Evolutionary conservation across 73 alveolate genomes (phyloP), one percentile per base, ranked within the genome.

Genomic region (Paramecium octaurelia): DNA sequence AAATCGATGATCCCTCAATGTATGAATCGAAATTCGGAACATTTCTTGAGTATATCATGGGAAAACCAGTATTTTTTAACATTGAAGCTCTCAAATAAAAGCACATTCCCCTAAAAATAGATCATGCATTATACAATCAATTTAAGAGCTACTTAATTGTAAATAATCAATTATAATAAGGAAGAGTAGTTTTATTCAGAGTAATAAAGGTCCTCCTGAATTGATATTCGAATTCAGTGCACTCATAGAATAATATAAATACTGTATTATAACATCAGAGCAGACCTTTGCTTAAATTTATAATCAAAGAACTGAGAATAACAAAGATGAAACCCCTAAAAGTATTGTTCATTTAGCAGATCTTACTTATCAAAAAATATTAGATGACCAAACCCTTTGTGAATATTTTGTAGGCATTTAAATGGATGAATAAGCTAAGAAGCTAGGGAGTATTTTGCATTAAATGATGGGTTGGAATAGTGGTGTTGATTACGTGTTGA

Each of bases 11-110:
- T 68, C 84, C 84, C 2, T 11, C 40, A 3, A 31, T 68, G 40
- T 68, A 68, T 68, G 40, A 27, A 34, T 12, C 84, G 14, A 68
- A 68, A 31, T 68, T 68, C 9, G 46, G 29, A 68, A 75, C 57
- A 29, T 75, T 75, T 75, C 68, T 75, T 12, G 88, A 75, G 31
- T 75, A 31, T 35, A 40, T 20, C 9, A 34, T 75, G 58, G 88
- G 88, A 14, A 75, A 75, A 40, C 88, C 88, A 4, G 88, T 75
- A 75, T 75, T 75, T 75, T 75, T 31, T 75, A 75, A 75, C 29
- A 21, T 75, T 34, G 88, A 75, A 40, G 35, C 59, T 36, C 88
- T 75, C 3, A 75, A 40, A 36, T 31, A 24, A 40, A 75, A 75
- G 38, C 88, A 75, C 14, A 27, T 68, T 14, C 50, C 50, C 8